Evolutionary conservation across 108 stramenopile species (phyloP), one percentile per base, ranked within the genome.

Genomic region (Tribonema minus): DNA sequence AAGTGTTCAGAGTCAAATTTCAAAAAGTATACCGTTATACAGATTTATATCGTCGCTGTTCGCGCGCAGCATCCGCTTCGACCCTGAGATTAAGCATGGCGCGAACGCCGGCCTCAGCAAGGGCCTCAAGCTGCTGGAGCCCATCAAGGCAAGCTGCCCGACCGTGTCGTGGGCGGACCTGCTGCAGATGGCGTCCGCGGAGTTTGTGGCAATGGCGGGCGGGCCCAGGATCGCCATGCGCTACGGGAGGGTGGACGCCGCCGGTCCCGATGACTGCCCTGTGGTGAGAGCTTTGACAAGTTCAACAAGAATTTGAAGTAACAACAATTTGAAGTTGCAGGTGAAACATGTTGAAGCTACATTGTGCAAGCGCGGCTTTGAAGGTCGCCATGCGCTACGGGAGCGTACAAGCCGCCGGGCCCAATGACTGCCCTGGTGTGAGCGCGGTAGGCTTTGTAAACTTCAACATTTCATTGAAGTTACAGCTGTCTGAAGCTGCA

Each of bases 111-210:
- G 86, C 20, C 77, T 86, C n/a, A 35, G 20, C 20, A 77, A 26
- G 5, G 86, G 82, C 39, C 68, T 86, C 12, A 36, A 37, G 35
- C 74, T 86, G 3, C 81, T 86, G 3, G 39, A 64, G 54, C 81
- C 82, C 1, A 63, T 86, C 61, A 85, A 86, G 77, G 29, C 65
- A 12, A 81, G 39, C 58, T 79, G 70, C 71, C 61, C 70, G 7
- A 69, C 35, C 35, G 82, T 86, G 36, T 64, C 73, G n/a, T 86
- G 85, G 85, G 81, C 86, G 27, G 86, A 86, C 72, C 82, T 86
- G 20, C 85, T 86, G 33, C 86, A 86, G 82, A 63, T 85, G 30
- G 86, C 86, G 20, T 82, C 82, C 2, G 84, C 66, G 0, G 30
- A 32, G 26, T 64, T 63, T 0, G 35, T 86, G 37, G 82, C 82